Conservation (phyloP, 192 early-diverging fungal species). For the Chytriomyces sp. region DNA sequence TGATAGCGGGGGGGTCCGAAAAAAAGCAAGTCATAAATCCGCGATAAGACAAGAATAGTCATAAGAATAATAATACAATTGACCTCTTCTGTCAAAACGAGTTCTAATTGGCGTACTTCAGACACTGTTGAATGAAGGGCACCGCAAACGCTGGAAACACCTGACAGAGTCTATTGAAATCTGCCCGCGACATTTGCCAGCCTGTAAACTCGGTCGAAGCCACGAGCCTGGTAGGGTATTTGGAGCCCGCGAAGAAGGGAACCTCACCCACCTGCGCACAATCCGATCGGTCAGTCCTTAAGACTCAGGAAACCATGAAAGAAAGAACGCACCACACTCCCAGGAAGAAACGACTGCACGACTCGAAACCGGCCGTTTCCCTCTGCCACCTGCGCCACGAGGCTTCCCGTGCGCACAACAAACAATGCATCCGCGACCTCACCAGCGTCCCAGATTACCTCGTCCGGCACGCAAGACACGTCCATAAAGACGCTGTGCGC, state of each 20-base stretch:
- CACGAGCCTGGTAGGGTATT: conserved; percentile 44
- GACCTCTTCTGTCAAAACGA: too few relatives aligned
- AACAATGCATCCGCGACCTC: conserved; percentile 44
- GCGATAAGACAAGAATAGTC: too few relatives aligned
- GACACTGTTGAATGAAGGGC: conserved; percentile 61
- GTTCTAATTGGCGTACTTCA: too few relatives aligned
- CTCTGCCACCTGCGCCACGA: conserved; percentile 53
- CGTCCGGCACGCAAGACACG: neutral
- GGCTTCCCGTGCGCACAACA: conserved; percentile 71
- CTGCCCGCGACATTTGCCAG: conserved; percentile 71
- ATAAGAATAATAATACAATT: too few relatives aligned
- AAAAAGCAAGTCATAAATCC: too few relatives aligned
- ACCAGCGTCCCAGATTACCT: conserved; percentile 65
- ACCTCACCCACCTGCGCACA: conserved; percentile 84
- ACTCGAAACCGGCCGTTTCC: conserved; percentile 42
- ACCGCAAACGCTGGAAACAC: conserved; percentile 72
- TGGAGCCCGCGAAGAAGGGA: conserved; percentile 65
- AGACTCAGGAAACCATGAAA: too few relatives aligned
- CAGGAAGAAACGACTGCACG: conserved; percentile 86
- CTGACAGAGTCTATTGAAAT: conserved; percentile 69
- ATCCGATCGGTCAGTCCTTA: too few relatives aligned
- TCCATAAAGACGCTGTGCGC: too few relatives aligned
- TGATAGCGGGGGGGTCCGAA: too few relatives aligned
- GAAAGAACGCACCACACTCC: conserved; percentile 67
- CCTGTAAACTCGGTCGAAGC: conserved; percentile 63